These are phyloP conservation scores for Ceratocystiopsis sp. DNA, from an alignment of 2,329 filamentous ascomycete genomes.

Conservation along the genomic window DNA sequence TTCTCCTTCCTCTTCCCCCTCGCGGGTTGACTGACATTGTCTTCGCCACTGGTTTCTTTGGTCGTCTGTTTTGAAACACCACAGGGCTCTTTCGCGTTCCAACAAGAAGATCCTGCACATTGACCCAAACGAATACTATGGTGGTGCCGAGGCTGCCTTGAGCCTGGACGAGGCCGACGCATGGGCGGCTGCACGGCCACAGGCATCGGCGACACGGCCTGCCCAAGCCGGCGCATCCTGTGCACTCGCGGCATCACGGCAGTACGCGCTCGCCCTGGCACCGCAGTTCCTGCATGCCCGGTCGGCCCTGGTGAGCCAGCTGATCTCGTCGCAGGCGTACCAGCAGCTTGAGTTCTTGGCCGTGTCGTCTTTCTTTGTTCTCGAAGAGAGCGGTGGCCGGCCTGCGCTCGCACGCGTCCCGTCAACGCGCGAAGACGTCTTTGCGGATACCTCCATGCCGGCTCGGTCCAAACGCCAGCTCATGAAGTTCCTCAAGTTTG, in stretches of 20 bases:
- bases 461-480: constrained; percentile 67
- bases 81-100: constrained; percentile 80
- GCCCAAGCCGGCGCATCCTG: too few relatives aligned
- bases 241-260: too few relatives aligned
- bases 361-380: constrained; percentile 83
- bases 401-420: constrained; percentile 52
- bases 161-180: constrained; percentile 64
- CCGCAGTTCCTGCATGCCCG: constrained; percentile 77
- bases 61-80: too few relatives aligned
- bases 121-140: constrained; percentile 78
- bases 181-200: constrained; percentile 39
- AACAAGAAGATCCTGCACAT: constrained; percentile 83
- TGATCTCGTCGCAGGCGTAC: constrained; percentile 82
- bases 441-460: constrained; percentile 58
- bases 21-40: too few relatives aligned
- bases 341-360: constrained; percentile 85
- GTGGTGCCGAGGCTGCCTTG: constrained; percentile 69
- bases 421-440: constrained; percentile 81
- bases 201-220: constrained; percentile 18
- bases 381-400: constrained; percentile 18
- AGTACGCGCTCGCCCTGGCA: constrained; percentile 72
- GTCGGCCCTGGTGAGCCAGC: constrained; percentile 56
- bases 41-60: too few relatives aligned
- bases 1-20: not conserved
- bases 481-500: constrained; percentile 90